Percentiles rank a stretch among this genome's conserved stretches.
phyloP scores from a whole-genome alignment of 768 basidiomycete species.

The Collybia nuda region DNA sequence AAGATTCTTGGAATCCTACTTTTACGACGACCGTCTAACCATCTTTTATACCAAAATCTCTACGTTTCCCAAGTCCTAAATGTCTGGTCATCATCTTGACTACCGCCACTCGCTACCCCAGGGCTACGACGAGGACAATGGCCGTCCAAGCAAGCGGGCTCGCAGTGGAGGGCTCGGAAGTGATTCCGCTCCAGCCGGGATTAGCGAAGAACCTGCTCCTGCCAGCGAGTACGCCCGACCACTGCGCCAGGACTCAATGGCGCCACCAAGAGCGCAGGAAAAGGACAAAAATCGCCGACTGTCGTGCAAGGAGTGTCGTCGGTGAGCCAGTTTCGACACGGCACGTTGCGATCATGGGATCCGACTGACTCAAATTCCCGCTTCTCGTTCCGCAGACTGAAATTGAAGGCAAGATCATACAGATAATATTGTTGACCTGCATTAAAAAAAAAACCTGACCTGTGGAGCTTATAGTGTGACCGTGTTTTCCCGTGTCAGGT shows the following conservation, averaged over 20 bases:
- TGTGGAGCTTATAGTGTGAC: constrained; percentile 45
- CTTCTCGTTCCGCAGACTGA: constrained; percentile 31
- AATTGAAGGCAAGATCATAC: constrained; percentile 40
- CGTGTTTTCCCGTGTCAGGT: constrained; percentile 66
- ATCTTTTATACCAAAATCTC: too few relatives aligned
- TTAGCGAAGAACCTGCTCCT: neutral
- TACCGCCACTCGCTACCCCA: constrained; percentile 5
- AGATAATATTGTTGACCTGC: neutral
- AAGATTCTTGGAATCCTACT: constrained; percentile 4
- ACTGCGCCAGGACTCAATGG: neutral
- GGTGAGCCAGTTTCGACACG: constrained; percentile 24
- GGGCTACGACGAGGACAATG: neutral
- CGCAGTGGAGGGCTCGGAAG: neutral
- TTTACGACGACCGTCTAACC: constrained; percentile 10
- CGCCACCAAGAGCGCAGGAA: constrained; percentile 24
- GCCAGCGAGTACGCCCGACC: neutral
- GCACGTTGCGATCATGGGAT: neutral
- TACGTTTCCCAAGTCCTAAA: constrained; percentile 1
- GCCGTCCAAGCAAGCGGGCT: constrained; percentile 6
- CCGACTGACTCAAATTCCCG: constrained; percentile 1
- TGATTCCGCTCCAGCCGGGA: constrained; percentile 5
- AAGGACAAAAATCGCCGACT: constrained; percentile 44
- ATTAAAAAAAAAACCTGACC: neutral
- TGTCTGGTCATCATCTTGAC: constrained; percentile 20
- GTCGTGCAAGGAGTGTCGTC: constrained; percentile 53